These are phyloP conservation scores for Chaetomium olivaceum DNA, from an alignment of 2,329 filamentous ascomycete species.

Conservation along the genomic window DNA sequence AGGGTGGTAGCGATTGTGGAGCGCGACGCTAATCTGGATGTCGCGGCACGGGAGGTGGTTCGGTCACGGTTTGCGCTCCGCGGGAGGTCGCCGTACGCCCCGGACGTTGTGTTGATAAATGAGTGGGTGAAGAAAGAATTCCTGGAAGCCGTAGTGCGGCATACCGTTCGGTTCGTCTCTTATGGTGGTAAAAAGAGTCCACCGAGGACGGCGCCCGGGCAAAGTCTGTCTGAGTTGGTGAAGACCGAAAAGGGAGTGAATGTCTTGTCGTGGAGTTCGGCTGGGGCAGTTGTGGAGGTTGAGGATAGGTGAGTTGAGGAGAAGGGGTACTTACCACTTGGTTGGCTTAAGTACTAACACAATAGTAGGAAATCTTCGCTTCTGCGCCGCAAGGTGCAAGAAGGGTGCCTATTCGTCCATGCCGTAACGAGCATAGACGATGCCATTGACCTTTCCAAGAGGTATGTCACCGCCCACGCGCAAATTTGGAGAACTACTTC, in stretches of 20 bases:
- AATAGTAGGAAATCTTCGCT: constrained; percentile 1
- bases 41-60: constrained; percentile 8
- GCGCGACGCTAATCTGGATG: constrained; percentile 4
- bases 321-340: background rate
- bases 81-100: constrained; percentile 10
- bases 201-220: background rate
- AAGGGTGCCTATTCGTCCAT: constrained; percentile 9
- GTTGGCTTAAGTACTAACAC: background rate
- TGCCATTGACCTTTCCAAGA: constrained; percentile 10
- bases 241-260: constrained; percentile 9
- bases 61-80: constrained; percentile 8
- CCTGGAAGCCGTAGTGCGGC: constrained; percentile 1
- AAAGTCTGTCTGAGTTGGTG: background rate
- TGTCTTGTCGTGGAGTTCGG: constrained; percentile 16
- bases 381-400: constrained; percentile 8
- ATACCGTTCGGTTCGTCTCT: background rate
- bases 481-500: background rate
- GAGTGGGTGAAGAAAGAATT: constrained; percentile 14
- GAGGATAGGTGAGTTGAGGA: background rate
- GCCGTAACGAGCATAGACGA: constrained; percentile 16
- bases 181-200: background rate
- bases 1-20: constrained; percentile 10
- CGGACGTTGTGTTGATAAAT: constrained; percentile 10
- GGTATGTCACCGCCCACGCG: background rate
- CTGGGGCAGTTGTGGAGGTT: constrained; percentile 12